These are phyloP conservation scores for Tylopilus subfusipes DNA, from an alignment of 768 basidiomycete genomes.

Conservation along the genomic window DNA sequence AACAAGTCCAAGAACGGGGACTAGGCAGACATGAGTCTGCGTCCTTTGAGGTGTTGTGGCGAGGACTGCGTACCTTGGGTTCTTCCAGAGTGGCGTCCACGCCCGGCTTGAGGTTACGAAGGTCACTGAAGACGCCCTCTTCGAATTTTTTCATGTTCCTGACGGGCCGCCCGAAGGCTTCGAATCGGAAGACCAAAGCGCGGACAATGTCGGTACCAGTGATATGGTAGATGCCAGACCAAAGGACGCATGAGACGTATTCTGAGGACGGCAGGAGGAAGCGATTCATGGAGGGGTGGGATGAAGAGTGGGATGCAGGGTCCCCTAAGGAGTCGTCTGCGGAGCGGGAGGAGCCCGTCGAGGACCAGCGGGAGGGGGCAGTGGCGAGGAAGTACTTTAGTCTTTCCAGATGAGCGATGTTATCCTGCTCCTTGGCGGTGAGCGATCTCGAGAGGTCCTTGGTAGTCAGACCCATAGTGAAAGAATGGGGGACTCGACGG, in stretches of 20 bases:
- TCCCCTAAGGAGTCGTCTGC: constrained; percentile 15
- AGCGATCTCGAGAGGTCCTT: constrained; percentile 45
- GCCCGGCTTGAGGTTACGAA: constrained; percentile 92
- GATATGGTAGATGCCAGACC: constrained; percentile 90
- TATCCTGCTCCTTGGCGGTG: constrained; percentile 60
- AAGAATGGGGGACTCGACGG: constrained; percentile 4
- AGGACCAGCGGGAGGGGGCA: constrained; percentile 71
- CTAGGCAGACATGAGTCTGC: constrained; percentile 37
- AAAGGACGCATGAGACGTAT: constrained; percentile 87
- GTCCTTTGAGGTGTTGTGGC: background rate
- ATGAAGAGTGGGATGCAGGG: constrained; percentile 39
- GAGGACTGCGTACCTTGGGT: constrained; percentile 67
- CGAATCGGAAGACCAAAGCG: constrained; percentile 90
- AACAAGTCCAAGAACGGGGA: constrained; percentile 89
- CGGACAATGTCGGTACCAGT: constrained; percentile 97
- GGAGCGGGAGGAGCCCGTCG: constrained; percentile 31
- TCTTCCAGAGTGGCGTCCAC: constrained; percentile 91
- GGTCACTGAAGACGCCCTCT: constrained; percentile 92
- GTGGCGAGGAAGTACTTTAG: constrained; percentile 90
- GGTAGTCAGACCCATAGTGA: constrained; percentile 26
- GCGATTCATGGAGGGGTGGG: constrained; percentile 78
- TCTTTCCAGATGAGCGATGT: constrained; percentile 69
- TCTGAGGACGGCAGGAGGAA: constrained; percentile 87
- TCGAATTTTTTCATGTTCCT: constrained; percentile 96
- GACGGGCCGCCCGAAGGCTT: constrained; percentile 89